Evolutionary conservation across 108 stramenopile species (phyloP), one percentile per base, ranked within the genome.

Genomic region (Cyclotella sp.): DNA sequence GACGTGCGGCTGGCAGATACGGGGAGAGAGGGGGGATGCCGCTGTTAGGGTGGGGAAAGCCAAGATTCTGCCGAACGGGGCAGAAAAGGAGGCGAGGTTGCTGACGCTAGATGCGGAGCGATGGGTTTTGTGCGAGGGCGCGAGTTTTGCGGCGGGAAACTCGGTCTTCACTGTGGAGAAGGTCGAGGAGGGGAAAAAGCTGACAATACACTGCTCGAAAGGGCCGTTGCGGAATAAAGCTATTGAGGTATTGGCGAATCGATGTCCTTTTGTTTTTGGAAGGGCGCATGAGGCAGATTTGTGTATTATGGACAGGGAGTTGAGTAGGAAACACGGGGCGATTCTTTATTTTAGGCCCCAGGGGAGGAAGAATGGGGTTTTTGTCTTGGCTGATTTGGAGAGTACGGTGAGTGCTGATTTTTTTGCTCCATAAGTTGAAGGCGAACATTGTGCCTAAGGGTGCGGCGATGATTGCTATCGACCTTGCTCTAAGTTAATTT

Each of bases 121-220:
- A 11, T 95, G 94, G 94, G 91, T 86, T 28, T 73, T 95, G 46
- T 83, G 85, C 66, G 90, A 95, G 63, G 91, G 91, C 29, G 91
- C 94, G 11, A 91, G 90, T 14, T 95, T 95, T 81, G 92, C 92
- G 1, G 94, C 94, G 22, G 94, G 94, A 58, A 95, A 95, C 74
- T 95, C 94, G 16, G 94, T 95, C 6, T 93, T 95, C 66, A 93
- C 86, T 68, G 92, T 95, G 21, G 94, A 95, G 82, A 91, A 95
- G 63, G 83, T 85, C 63, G 90, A 92, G 26, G 92, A 93, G 28
- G 84, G 81, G 27, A 92, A 92, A 83, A 92, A 90, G 82, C 85
- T 93, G 21, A 95, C 90, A 52, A 84, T 95, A 76, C 91, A 92
- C 51, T 93, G 94, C 75, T 91, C 94, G 45, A 95, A 95, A 77